A percentile compares a stretch with the other conserved stretches of the same genome.
These are phyloP conservation scores for Tylopilus subfusipes DNA, from an alignment of 768 basidiomycete species.

Conservation along the genomic window DNA sequence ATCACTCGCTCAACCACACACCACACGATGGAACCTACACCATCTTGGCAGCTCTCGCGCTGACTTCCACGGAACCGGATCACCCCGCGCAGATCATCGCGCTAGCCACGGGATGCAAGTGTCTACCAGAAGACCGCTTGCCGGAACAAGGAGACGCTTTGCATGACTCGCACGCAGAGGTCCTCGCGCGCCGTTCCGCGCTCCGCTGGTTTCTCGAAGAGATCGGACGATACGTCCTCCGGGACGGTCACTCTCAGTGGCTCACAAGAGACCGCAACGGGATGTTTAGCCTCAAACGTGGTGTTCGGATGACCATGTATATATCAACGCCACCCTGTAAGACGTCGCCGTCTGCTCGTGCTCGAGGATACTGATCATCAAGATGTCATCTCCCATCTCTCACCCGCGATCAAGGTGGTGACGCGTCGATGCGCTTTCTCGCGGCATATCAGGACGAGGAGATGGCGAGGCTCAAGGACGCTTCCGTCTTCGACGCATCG, in stretches of 20 bases:
- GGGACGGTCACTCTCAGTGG: conserved; percentile 45
- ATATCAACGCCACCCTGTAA: conserved; percentile 66
- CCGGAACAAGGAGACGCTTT: conserved; percentile 71
- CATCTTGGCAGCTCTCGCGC: conserved; percentile 53
- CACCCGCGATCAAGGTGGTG: conserved; percentile 64
- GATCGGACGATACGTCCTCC: conserved; percentile 30
- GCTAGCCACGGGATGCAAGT: conserved; percentile 82
- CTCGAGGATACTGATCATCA: conserved; percentile 37
- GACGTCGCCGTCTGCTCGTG: conserved; percentile 36
- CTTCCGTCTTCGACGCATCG: conserved; percentile 34
- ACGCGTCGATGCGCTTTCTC: conserved; percentile 80
- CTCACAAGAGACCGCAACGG: conserved; percentile 36
- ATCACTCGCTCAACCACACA: conserved; percentile 43
- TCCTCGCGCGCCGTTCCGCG: conserved; percentile 79
- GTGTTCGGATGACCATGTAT: conserved; percentile 62
- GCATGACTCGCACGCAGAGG: conserved; percentile 91
- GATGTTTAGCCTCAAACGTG: conserved; percentile 44
- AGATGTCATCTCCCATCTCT: not conserved
- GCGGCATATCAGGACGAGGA: conserved; percentile 69
- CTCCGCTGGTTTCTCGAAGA: conserved; percentile 80
- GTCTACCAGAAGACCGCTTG: conserved; percentile 61
- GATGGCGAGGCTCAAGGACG: conserved; percentile 68
- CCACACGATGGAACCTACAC: conserved; percentile 61
- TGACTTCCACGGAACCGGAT: conserved; percentile 36
- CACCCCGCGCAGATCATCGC: conserved; percentile 54